Percentiles rank a stretch among this genome's conserved stretches.
Conservation (phyloP, 2,329 filamentous ascomycete species). For the Lanzia echinophila region DNA sequence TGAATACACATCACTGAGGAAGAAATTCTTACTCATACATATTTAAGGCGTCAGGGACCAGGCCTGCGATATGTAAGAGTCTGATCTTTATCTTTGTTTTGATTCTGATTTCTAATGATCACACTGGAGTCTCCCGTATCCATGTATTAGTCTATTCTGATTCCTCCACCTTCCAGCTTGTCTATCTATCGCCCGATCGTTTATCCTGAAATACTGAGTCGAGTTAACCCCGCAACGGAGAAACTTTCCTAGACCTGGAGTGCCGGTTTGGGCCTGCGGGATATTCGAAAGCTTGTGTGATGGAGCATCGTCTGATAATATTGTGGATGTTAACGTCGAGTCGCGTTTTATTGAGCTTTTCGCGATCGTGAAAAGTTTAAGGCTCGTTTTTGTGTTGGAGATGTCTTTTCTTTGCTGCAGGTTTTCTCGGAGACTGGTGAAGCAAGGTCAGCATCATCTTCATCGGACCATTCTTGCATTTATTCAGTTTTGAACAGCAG, state of each 20-base stretch:
- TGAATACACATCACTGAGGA: neutral
- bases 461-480: neutral
- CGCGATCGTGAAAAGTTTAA: neutral
- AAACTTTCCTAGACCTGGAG: neutral
- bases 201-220: neutral
- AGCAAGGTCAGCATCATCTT: neutral
- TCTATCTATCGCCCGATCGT: neutral
- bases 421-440: neutral
- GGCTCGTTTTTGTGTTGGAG: neutral
- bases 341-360: neutral
- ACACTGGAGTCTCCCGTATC: neutral
- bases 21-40: neutral
- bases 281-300: neutral
- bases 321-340: neutral
- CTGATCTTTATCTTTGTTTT: neutral
- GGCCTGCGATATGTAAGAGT: neutral
- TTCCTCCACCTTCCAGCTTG: neutral
- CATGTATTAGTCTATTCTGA: neutral
- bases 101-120: neutral
- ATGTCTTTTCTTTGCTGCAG: neutral
- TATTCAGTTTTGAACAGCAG: neutral
- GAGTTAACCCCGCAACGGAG: neutral
- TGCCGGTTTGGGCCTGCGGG: neutral
- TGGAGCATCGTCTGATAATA: neutral
- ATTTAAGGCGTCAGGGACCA: neutral